Evolutionary conservation across 345 rosid genomes (phyloP), one percentile per base, ranked within the genome.

Genomic region (Eucalyptus polyanthemos): DNA sequence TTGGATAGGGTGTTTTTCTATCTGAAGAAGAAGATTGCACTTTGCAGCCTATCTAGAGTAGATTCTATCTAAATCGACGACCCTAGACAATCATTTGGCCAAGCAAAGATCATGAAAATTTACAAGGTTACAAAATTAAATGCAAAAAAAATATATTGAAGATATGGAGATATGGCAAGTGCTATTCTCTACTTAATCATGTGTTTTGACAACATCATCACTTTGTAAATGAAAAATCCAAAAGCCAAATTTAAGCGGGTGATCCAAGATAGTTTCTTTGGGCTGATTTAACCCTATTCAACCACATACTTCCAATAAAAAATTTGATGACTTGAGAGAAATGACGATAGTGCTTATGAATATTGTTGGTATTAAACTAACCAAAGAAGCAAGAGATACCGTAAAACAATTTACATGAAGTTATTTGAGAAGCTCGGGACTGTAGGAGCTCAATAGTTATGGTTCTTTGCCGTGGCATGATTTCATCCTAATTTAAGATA

Each of bases 341-440:
- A 65, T 65, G 6, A 65, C 0, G 2, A 8, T 65, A 2, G 3
- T 27, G 69, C 69, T 12, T 13, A 13, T 27, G 4, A 60, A 27
- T 0, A 6, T 0, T 0, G 1, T 0, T 27, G 0, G 12, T 27
- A 27, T 0, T 27, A 2, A 60, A 27, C 34, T 60, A 60, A 60
- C 69, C 15, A 27, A 27, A 60, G 67, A 27, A 60, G 31, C 69
- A 27, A 60, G 34, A 60, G 69, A 60, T 1, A 60, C 8, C 4
- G 0, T 1, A 60, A 12, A 27, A 3, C 16, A 27, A 60, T 60
- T 60, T 60, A 29, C 31, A 27, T 0, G 7, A 14, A 60, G 34
- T 27, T 60, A 60, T 65, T 65, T 14, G 37, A 15, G 19, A n/a
- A 65, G 72, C 37, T 65, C 0, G 2, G 3, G 37, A 65, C 0